Base-by-base conservation (phyloP, 164 flowering plant genomes). In the Saururus chinensis region DNA sequence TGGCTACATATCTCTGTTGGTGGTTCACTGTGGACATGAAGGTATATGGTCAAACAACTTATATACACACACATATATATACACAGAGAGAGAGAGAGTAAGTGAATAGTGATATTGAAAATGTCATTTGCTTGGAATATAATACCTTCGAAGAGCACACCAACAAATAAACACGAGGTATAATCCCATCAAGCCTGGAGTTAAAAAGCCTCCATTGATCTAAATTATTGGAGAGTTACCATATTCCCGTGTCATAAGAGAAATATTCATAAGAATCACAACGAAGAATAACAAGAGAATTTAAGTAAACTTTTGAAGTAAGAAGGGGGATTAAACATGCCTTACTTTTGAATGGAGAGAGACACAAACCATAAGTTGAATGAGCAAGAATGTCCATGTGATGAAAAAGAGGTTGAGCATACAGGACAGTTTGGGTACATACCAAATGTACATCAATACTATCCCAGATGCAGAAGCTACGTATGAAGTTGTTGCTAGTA, bases 111-210 rank as follows among this genome's bases (percentile, higher is more conserved):
- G 17, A 45, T 12, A 17, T 12, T 12, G 49, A 8, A 12, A 45
- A 17, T 13, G 21, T 12, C 37, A 30, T 24, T 9, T 6, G 30
- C 30, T 30, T 25, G 26, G 41, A 57, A 16, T 2, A 26, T 58
- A 19, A 6, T 81, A 67, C 98, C 98, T 91, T 74, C 98, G 70
- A 60, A 88, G 80, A 60, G 95, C 98, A 72, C 88, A 85, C 98
- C 98, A 91, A 73, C 98, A 91, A 45, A 85, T 74, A 75, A 85
- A 91, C 14, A 91, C 88, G 3, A 88, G 68, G 75, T 91, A 91
- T 56, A 91, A 84, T 63, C 98, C 96, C 98, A 88, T 88, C 25
- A 91, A 75, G 19, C 92, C 96, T 22, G 98, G 98, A 64, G 84
- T 74, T 71, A 91, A 70, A 67, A 80, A 71, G 24, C 98, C 92